phyloP scores from a whole-genome alignment of 192 early-diverging fungal genomes.

The Coemansia sp. region DNA sequence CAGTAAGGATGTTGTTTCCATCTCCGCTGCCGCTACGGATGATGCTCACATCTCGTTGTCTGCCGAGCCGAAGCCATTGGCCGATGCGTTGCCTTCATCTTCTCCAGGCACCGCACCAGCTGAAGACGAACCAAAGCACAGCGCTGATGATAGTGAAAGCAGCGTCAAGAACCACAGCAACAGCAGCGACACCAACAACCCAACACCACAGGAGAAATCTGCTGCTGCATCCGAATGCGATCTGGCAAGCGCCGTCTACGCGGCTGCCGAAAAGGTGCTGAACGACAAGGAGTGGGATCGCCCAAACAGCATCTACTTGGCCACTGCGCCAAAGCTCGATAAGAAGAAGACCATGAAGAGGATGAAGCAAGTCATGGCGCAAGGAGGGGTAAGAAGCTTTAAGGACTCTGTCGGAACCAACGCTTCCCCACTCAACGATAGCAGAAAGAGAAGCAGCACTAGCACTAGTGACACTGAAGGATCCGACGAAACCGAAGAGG shows the following conservation, averaged over 20 bases:
- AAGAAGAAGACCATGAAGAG: slow-evolving; percentile 7
- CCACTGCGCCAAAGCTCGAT: background rate
- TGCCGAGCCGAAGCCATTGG: too few species aligned
- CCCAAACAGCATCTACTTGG: slow-evolving; percentile 36
- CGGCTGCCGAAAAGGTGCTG: slow-evolving; percentile 46
- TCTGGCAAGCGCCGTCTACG: slow-evolving; percentile 40
- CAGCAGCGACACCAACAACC: background rate
- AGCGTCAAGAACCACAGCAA: background rate
- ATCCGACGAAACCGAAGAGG: background rate
- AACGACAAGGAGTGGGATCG: slow-evolving; percentile 53
- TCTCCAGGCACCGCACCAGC: too few species aligned
- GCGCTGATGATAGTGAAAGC: too few species aligned
- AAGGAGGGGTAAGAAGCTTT: background rate
- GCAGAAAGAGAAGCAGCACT: background rate
- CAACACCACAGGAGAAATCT: background rate
- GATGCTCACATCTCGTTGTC: too few species aligned
- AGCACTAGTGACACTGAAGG: slow-evolving; percentile 1
- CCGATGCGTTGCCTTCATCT: too few species aligned
- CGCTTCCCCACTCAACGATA: background rate
- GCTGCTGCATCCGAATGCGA: slow-evolving; percentile 25
- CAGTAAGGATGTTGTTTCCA: too few species aligned
- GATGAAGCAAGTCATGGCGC: background rate
- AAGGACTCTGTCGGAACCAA: background rate
- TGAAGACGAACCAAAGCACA: too few species aligned
- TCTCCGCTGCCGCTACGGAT: too few species aligned